Percentiles rank a stretch among this genome's conserved stretches.
Evolutionary conservation across 139 green algal species (phyloP).

Genomic region (Klebsormidium nitens): DNA sequence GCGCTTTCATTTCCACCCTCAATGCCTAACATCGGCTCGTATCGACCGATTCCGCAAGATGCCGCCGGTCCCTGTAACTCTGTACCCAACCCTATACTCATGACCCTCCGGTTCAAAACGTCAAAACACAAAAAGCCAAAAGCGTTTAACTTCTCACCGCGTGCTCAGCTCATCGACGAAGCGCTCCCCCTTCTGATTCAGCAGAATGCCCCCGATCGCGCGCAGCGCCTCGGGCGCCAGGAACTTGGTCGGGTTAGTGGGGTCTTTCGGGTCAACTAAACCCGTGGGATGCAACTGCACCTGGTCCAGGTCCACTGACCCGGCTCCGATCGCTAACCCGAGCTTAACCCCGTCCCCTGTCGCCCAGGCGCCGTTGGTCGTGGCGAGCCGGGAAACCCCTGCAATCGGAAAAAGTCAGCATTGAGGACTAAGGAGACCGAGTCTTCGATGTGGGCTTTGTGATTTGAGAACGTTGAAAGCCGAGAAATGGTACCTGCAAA

Average conservation of each 20-base stretch:
- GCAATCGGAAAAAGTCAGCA: no score
- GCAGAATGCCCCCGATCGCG: conserved; percentile 45
- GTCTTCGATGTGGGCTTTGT: no score
- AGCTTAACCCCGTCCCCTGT: conserved; percentile 27
- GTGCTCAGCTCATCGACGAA: conserved; percentile 50
- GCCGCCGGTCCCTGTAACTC: not conserved
- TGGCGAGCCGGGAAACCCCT: no score
- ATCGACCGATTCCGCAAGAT: not conserved
- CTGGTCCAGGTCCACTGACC: conserved; percentile 26
- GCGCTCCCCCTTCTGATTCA: conserved; percentile 45
- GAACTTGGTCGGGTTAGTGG: conserved; percentile 48
- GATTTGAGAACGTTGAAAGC: no score
- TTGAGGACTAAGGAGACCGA: no score
- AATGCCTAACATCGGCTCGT: not conserved
- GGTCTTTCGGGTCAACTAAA: conserved; percentile 45
- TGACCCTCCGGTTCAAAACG: not conserved
- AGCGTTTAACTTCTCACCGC: conserved; percentile 17
- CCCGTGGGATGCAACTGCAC: conserved; percentile 54
- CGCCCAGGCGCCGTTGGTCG: conserved; percentile 30
- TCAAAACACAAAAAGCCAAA: conserved; percentile 3
- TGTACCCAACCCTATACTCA: not conserved
- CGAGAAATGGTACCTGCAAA: no score
- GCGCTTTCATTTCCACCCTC: no score
- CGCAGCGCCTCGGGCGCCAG: conserved; percentile 49
- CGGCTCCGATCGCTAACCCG: conserved; percentile 3